Conservation (phyloP, 2,329 filamentous ascomycete genomes). For the Colletotrichum melonis region DNA sequence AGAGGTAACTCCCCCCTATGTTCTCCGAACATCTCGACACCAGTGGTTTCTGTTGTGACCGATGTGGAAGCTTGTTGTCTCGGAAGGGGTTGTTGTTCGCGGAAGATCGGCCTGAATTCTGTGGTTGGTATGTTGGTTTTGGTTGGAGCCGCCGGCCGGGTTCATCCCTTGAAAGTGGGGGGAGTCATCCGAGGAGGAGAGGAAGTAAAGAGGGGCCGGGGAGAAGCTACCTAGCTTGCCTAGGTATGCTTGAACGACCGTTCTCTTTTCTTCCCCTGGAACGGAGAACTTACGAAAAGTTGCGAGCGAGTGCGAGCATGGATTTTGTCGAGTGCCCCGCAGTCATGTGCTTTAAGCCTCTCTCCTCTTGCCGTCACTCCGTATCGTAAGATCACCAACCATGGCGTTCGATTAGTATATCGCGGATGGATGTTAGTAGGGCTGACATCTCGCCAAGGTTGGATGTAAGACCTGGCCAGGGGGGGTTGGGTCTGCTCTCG, state of each 20-base stretch:
- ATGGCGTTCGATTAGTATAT: background rate
- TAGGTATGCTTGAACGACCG: background rate
- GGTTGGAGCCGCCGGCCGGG: background rate
- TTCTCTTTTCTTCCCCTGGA: background rate
- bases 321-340: background rate
- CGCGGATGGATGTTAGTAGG: background rate
- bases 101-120: too few relatives aligned
- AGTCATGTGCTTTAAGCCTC: background rate
- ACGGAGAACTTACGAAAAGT: background rate
- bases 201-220: background rate
- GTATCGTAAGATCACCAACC: background rate
- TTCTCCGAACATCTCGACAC: background rate
- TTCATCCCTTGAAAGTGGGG: slow-evolving; percentile 11
- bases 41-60: too few relatives aligned
- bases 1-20: background rate
- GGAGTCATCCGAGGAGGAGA: background rate
- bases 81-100: background rate
- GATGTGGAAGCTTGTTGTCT: background rate
- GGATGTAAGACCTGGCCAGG: background rate
- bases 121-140: too few relatives aligned
- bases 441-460: background rate
- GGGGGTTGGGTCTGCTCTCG: background rate
- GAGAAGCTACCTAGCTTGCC: background rate
- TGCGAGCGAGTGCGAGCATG: background rate
- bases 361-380: background rate